Conservation (phyloP, 163 green algal species). For the Dunaliella salina region DNA sequence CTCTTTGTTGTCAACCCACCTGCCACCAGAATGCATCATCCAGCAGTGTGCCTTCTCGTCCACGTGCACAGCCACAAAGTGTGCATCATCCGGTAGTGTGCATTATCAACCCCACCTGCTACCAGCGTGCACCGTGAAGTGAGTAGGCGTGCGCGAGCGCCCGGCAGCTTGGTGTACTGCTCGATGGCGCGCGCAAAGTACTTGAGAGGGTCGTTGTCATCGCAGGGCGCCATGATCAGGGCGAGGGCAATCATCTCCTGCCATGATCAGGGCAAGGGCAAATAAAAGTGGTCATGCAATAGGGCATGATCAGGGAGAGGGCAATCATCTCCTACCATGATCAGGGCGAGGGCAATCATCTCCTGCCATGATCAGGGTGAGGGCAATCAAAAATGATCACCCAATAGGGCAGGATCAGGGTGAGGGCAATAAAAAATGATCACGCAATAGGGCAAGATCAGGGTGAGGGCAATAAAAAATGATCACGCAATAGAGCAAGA, state of each 20-base stretch:
- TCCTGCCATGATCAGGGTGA: conserved; percentile 47
- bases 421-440: no score
- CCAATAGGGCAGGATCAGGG: no score
- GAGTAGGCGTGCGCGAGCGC: conserved; percentile 57
- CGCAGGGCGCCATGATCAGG: conserved; percentile 30
- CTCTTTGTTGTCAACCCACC: no score
- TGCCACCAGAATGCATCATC: no score
- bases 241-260: conserved; percentile 61
- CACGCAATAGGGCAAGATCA: conserved; percentile 41
- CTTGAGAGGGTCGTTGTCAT: conserved; percentile 47
- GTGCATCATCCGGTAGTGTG: no score
- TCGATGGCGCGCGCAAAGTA: conserved; percentile 59
- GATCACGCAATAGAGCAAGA: no score
- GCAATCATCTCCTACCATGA: no score
- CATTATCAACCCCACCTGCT: not conserved
- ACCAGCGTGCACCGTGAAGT: conserved; percentile 68
- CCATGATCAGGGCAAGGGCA: conserved; percentile 6
- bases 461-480: not conserved
- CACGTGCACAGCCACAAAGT: no score
- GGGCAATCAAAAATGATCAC: not conserved
- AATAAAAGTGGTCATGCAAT: no score
- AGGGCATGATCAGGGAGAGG: no score
- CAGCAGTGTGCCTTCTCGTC: no score
- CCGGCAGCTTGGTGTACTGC: conserved; percentile 41
- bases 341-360: conserved; percentile 49